A percentile compares a stretch with the other conserved stretches of the same genome.
Conservation (phyloP, 2,329 filamentous ascomycete genomes). For the Colletotrichum kahawae region DNA sequence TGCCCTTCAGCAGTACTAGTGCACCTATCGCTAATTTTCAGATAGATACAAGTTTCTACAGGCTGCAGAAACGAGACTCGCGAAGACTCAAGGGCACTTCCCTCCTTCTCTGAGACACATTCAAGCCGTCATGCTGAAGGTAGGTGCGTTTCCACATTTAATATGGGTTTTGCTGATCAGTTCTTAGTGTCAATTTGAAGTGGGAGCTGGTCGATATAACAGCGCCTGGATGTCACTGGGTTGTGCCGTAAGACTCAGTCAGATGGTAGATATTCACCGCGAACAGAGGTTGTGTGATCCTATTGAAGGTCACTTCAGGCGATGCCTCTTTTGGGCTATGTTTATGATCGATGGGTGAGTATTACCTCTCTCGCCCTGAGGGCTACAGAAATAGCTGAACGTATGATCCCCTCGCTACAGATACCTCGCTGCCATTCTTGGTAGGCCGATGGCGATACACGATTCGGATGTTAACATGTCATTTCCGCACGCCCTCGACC, state of each 20-base stretch:
- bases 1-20: accelerated
- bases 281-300: neutral
- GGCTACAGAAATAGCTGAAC: neutral
- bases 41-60: neutral
- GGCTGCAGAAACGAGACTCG: neutral
- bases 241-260: neutral
- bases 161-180: neutral
- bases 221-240: neutral
- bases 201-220: neutral
- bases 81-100: neutral
- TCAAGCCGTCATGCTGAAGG: neutral
- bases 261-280: neutral
- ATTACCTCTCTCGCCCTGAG: neutral
- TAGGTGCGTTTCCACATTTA: neutral
- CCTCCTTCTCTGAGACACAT: neutral
- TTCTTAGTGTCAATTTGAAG: neutral
- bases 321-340: neutral
- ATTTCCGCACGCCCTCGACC: neutral
- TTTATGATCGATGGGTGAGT: neutral
- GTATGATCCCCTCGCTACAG: neutral
- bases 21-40: neutral
- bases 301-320: neutral
- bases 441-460: neutral
- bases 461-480: neutral
- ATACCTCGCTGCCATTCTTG: neutral